Evolutionary conservation across 371 early-diverging fungal genomes (phyloP), one percentile per base, ranked within the genome.

Genomic region (Mucor plumbeus): DNA sequence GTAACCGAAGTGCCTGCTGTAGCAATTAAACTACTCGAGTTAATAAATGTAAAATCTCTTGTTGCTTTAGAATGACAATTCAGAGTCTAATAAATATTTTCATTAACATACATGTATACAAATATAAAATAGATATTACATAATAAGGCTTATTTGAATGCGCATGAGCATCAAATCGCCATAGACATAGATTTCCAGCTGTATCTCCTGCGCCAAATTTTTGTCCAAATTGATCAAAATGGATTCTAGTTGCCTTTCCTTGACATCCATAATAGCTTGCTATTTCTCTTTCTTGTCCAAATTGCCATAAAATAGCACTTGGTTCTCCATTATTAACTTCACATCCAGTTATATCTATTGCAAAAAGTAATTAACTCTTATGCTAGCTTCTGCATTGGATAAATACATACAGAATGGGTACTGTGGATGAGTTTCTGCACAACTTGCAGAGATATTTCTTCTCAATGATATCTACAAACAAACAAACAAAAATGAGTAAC

Each of bases 191-290:
- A 11, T 85, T 79, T 14, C 94, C 94, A 34, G 86, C 82, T 15
- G 79, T 79, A 75, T 92, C 92, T 6, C 83, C 83, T 7, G 91
- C 91, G 4, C 91, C 95, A 80, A 93, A 93, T 41, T 90, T 87
- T 61, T 85, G 89, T 3, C 95, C 93, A 67, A 85, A 90, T 1
- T 85, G 86, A 67, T 92, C 93, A 74, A 85, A 87, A 67, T 86
- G 88, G 15, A 88, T 79, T 60, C 88, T 80, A 6, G 80, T 85
- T 5, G 80, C 73, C 62, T 84, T 84, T 41, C 82, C 74, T 59
- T 67, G 82, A 39, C 83, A 75, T 33, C 88, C 88, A 26, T 84
- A 77, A 36, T 88, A 88, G n/a, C 64, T 80, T 19, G 85, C 82
- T 15, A 88, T 81, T 50, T 85, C 86, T 53, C 77, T 74, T 33